Conservation (phyloP, 2,329 filamentous ascomycete genomes). For the Pseudogymnoascus sp. region DNA sequence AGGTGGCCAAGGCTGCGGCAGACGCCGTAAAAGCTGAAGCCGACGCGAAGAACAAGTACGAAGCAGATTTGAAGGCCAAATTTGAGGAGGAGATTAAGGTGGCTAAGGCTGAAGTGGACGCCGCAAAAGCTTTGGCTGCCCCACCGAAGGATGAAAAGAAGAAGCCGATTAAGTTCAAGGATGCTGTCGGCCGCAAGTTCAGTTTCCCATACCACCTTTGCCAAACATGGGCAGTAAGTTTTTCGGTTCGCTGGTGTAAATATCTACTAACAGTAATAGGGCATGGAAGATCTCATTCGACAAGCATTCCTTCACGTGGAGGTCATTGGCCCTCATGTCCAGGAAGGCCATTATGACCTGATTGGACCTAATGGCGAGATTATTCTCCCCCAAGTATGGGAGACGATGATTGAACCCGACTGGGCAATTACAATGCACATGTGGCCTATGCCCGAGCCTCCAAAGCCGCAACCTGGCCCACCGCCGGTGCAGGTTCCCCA, state of each 20-base stretch:
- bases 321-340: conserved; percentile 64
- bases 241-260: not conserved
- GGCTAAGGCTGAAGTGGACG: conserved; percentile 29
- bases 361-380: conserved; percentile 73
- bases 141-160: conserved; percentile 36
- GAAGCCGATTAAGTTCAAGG: conserved; percentile 77
- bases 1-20: conserved; percentile 28
- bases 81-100: conserved; percentile 22
- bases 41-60: conserved; percentile 2
- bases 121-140: conserved; percentile 27
- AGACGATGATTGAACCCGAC: conserved; percentile 70
- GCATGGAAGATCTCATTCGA: conserved; percentile 79
- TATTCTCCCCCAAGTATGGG: conserved; percentile 74
- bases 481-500: not conserved
- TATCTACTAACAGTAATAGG: conserved; percentile 39
- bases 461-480: conserved; percentile 31
- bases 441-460: conserved; percentile 49
- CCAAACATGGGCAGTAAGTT: conserved; percentile 69
- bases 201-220: conserved; percentile 84
- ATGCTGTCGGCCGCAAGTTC: conserved; percentile 84
- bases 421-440: conserved; percentile 62
- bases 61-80: conserved; percentile 24
- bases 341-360: conserved; percentile 71
- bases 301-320: conserved; percentile 77
- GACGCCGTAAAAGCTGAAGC: conserved; percentile 26